Evolutionary conservation across 2,329 filamentous ascomycete genomes (phyloP).

Genomic region (Colletotrichum endophyticum): DNA sequence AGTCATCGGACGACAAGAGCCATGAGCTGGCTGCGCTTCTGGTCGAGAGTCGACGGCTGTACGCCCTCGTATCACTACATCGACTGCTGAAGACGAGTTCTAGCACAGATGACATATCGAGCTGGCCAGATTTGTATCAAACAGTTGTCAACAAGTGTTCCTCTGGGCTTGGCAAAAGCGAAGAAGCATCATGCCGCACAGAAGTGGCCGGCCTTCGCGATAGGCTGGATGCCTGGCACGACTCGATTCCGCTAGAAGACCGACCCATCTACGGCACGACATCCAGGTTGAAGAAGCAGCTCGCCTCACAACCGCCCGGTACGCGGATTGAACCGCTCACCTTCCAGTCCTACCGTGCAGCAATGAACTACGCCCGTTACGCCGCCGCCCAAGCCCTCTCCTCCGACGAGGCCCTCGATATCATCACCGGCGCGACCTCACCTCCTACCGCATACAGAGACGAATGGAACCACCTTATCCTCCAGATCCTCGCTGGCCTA

Average conservation of each 20-base stretch:
- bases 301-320: fast-evolving
- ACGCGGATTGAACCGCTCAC: not conserved
- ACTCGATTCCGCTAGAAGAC: not conserved
- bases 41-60: not conserved
- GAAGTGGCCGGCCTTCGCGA: not conserved
- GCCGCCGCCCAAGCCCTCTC: not conserved
- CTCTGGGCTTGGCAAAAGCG: not conserved
- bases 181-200: not conserved
- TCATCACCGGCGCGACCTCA: not conserved
- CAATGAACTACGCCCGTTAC: not conserved
- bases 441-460: not conserved
- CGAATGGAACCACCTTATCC: not conserved
- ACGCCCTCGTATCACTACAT: not conserved
- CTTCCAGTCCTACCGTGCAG: not conserved
- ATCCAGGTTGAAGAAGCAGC: not conserved
- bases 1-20: not conserved
- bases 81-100: not conserved
- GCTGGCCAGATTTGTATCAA: not conserved
- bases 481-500: not conserved
- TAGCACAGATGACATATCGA: not conserved
- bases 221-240: not conserved
- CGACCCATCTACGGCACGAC: not conserved
- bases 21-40: not conserved
- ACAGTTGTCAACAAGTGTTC: not conserved
- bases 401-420: not conserved